Evolutionary conservation across 2,329 filamentous ascomycete species (phyloP).

Genomic region (Aschersonia sp.): DNA sequence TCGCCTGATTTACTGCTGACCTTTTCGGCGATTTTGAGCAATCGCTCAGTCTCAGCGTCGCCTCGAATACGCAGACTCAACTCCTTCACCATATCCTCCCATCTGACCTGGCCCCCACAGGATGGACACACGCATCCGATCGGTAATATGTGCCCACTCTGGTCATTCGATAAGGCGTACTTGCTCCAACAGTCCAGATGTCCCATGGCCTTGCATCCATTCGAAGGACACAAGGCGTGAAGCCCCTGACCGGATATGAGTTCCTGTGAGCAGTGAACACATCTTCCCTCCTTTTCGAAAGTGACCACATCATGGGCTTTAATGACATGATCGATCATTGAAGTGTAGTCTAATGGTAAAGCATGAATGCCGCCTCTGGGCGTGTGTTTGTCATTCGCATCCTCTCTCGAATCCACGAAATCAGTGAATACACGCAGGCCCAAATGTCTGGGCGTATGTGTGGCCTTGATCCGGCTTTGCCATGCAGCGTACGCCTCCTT

Average conservation of each 20-base stretch:
- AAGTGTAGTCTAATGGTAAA: slow-evolving; percentile 39
- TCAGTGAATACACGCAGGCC: slow-evolving; percentile 43
- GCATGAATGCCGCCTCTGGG: slow-evolving; percentile 33
- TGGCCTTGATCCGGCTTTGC: slow-evolving; percentile 40
- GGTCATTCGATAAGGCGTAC: slow-evolving; percentile 28
- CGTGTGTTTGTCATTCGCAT: slow-evolving; percentile 5
- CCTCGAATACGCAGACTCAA: slow-evolving; percentile 61
- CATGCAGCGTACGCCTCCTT: slow-evolving; percentile 56
- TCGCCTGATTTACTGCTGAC: slow-evolving; percentile 9
- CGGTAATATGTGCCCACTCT: slow-evolving; percentile 43
- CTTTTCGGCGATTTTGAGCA: slow-evolving; percentile 41
- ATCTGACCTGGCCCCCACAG: slow-evolving; percentile 49
- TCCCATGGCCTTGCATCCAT: slow-evolving; percentile 39
- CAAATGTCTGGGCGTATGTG: slow-evolving; percentile 29
- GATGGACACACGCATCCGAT: slow-evolving; percentile 54
- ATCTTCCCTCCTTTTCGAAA: slow-evolving; percentile 41
- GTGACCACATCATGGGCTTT: slow-evolving; percentile 39
- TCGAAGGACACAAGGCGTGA: slow-evolving; percentile 40
- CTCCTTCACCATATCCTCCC: slow-evolving; percentile 73
- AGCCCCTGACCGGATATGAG: slow-evolving; percentile 34
- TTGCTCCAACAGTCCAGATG: slow-evolving; percentile 46
- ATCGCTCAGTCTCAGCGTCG: slow-evolving; percentile 50
- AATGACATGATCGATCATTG: slow-evolving; percentile 36
- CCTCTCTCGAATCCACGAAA: slow-evolving; percentile 20
- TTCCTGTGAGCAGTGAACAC: slow-evolving; percentile 33